Evolutionary conservation across 257 asterid species (phyloP), one percentile per base, ranked within the genome.

Genomic region (Ehretia macrophylla): DNA sequence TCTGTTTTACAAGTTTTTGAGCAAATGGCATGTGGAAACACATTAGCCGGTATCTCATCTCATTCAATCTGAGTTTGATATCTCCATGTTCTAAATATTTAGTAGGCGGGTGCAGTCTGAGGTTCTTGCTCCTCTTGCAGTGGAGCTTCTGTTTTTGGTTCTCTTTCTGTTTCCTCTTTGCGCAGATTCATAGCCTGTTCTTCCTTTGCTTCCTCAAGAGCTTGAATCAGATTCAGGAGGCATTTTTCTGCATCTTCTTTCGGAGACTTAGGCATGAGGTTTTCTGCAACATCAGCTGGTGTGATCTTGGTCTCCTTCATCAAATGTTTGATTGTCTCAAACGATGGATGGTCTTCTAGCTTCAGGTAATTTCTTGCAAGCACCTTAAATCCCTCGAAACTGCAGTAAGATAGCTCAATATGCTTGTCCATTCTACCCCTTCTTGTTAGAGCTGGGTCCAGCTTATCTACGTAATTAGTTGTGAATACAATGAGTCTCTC

Each of bases 391-490:
- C 73, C 73, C 63, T 68, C 68, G 44, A 62, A 62, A 18, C 27
- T 69, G 46, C 61, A 63, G 59, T 69, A 69, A 10, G 74, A 69
- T 14, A 69, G 49, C 44, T 69, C 60, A 16, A 69, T 63, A 13
- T 69, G 61, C 64, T 69, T 62, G 52, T 69, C 74, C 74, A 69
- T 69, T 62, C 69, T 40, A 18, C 74, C 74, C 32, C 62, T 47
- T 32, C 74, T 62, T 5, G 69, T 69, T 19, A 69, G 65, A 39
- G 60, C 61, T 8, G 65, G 74, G 39, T 62, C 69, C 40, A 69
- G 53, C 52, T 63, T 68, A 23, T 69, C 61, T 10, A 63, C 56
- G 40, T 62, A 51, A n/a, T 69, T 69, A 17, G 69, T 69, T 4
- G 74, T 62, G 21, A 69, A 69, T 19, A 69, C 57, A 14, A 69